Evolutionary conservation across 2,329 filamentous ascomycete genomes (phyloP), one percentile per base, ranked within the genome.

Genomic region (Biscogniauxia marginata): DNA sequence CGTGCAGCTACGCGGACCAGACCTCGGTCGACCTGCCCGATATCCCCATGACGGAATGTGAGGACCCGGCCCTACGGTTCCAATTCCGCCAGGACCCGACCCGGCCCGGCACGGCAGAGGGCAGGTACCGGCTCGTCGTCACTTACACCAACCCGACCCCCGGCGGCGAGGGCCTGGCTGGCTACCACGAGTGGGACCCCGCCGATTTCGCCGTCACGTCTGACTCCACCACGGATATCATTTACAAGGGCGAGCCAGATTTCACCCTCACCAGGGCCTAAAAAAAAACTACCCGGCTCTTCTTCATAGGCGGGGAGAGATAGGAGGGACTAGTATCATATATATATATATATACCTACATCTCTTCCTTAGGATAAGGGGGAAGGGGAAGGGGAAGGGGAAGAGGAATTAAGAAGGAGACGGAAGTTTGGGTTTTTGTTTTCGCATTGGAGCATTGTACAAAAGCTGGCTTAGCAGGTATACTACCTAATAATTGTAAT

Each of bases 11-110:
- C 58, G 34, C 57, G 0, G 66, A 67, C 56, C 5, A 16, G 7
- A 59, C 56, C 8, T 65, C 67, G 49, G 56, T 2, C 46, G 25
- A n/a, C 7, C 65, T 69, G 1, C 66, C 67, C 7, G 43, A 52
- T 18, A 59, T 69, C 13, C 5, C 34, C 5, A 48, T 59, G 50
- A 60, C 49, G 1, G 24, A 55, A 9, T 69, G 67, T 48, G 60
- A 58, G 47, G 56, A 67, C 56, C 45, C 59, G 16, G 52, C 58
- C 21, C 52, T 68, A 3, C 50, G 54, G 49, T 69, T 66, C 66
- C 52, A 67, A 46, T 67, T 69, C 61, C 57, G 46, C 21, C 63
- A 68, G 53, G 64, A 67, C 61, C 66, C 67, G 1, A 60, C 64
- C 16, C 50, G 18, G 11, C 65, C 65, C 1, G 65, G 65, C 4